These are phyloP conservation scores for Glycine latifolia DNA, from an alignment of 306 rosid genomes.

Conservation along the genomic window DNA sequence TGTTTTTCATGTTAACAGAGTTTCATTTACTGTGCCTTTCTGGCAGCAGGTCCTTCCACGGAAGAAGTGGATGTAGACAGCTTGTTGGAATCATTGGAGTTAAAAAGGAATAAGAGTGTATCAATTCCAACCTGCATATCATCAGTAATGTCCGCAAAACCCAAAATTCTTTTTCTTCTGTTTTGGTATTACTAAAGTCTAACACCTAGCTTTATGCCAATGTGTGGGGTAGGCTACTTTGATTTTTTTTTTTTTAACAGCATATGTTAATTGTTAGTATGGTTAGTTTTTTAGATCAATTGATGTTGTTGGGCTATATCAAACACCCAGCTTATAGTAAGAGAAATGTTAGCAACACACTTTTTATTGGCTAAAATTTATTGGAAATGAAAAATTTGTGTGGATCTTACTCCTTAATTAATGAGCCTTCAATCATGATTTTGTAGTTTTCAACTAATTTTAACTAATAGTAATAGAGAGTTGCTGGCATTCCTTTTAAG, in stretches of 20 bases:
- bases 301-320: slow-evolving; percentile 9
- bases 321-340: slow-evolving; percentile 3
- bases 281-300: not conserved
- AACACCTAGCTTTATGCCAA: slow-evolving; percentile 32
- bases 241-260: not conserved
- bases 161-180: slow-evolving; percentile 19
- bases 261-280: no score
- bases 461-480: no score
- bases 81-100: slow-evolving; percentile 61
- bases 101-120: slow-evolving; percentile 56
- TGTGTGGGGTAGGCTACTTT: slow-evolving; percentile 13
- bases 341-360: not conserved
- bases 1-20: slow-evolving; percentile 39
- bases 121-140: slow-evolving; percentile 62
- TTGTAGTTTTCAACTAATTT: no score
- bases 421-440: no score
- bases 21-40: slow-evolving; percentile 43
- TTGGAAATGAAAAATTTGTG: not conserved
- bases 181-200: slow-evolving; percentile 29
- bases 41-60: slow-evolving; percentile 57
- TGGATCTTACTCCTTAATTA: not conserved
- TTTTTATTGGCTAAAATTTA: not conserved
- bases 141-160: slow-evolving; percentile 63
- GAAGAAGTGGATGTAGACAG: slow-evolving; percentile 75
- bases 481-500: no score